phyloP scores from a whole-genome alignment of 345 rosid species.

The Dipteronia sinensis region DNA sequence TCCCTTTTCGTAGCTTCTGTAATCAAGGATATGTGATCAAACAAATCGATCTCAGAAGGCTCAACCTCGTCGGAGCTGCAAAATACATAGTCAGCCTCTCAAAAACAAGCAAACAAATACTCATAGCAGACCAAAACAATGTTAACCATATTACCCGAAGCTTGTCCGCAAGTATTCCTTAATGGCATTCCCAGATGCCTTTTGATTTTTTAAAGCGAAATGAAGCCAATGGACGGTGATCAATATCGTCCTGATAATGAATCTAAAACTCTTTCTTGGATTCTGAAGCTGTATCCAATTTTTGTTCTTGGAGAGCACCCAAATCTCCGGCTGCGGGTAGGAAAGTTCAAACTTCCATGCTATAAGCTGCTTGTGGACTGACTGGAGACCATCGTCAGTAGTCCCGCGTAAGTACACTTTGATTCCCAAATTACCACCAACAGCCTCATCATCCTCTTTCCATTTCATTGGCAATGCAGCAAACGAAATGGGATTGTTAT shows the following conservation, averaged over 20 bases:
- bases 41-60: conserved; percentile 53
- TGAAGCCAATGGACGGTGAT: conserved; percentile 46
- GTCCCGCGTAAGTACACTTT: conserved; percentile 38
- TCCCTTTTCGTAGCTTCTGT: conserved; percentile 52
- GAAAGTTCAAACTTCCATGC: conserved; percentile 53
- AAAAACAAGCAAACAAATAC: background rate
- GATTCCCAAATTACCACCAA: background rate
- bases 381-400: conserved; percentile 41
- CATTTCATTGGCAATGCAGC: conserved; percentile 42
- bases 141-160: conserved; percentile 33
- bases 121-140: background rate
- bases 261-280: conserved; percentile 44
- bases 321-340: conserved; percentile 33
- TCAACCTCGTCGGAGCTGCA: conserved; percentile 43
- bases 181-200: conserved; percentile 30
- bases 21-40: conserved; percentile 47
- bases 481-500: conserved; percentile 34
- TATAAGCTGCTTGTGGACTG: conserved; percentile 34
- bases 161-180: conserved; percentile 38
- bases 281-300: conserved; percentile 36
- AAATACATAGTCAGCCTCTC: background rate
- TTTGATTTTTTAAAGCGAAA: conserved; percentile 32
- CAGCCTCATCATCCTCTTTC: conserved; percentile 19
- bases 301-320: conserved; percentile 34
- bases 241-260: conserved; percentile 32